These are phyloP conservation scores for Pythium coloratum DNA, from an alignment of 352 stramenopile species.

Conservation along the genomic window DNA sequence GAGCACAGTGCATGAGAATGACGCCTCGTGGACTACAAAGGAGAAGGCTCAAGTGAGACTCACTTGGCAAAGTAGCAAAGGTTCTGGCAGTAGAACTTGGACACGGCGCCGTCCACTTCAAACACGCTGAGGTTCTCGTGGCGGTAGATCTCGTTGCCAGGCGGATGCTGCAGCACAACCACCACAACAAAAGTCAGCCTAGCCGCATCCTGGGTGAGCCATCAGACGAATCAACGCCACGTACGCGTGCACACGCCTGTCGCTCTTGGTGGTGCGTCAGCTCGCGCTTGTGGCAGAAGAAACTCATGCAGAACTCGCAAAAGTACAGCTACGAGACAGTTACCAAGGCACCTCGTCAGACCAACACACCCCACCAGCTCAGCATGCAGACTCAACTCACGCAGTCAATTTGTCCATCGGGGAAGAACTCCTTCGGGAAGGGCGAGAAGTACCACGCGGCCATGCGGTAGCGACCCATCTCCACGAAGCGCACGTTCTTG, in stretches of 20 bases:
- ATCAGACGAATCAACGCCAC: constrained; percentile 12
- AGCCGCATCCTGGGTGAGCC: neutral
- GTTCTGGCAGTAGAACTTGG: constrained; percentile 98
- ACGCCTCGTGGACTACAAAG: no score
- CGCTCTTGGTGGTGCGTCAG: constrained; percentile 66
- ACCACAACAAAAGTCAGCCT: neutral
- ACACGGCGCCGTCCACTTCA: constrained; percentile 95
- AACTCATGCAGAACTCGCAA: constrained; percentile 89
- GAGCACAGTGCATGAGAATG: neutral
- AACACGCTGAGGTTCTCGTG: constrained; percentile 96
- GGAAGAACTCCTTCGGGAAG: constrained; percentile 95
- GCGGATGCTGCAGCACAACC: constrained; percentile 49
- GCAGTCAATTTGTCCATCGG: constrained; percentile 80
- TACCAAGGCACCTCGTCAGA: neutral
- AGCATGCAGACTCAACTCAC: constrained; percentile 30
- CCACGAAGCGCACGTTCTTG: constrained; percentile 96
- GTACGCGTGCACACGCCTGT: constrained; percentile 58
- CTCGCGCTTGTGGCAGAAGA: constrained; percentile 81
- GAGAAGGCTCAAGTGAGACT: constrained; percentile 10
- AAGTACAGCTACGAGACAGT: constrained; percentile 74
- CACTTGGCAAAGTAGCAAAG: constrained; percentile 98
- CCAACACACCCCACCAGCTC: neutral
- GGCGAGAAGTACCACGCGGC: constrained; percentile 98
- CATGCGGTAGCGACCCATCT: constrained; percentile 94
- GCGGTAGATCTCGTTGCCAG: constrained; percentile 92